These are phyloP conservation scores for Trypanosoma scelopori DNA, from an alignment of 208 protist species.

Conservation along the genomic window DNA sequence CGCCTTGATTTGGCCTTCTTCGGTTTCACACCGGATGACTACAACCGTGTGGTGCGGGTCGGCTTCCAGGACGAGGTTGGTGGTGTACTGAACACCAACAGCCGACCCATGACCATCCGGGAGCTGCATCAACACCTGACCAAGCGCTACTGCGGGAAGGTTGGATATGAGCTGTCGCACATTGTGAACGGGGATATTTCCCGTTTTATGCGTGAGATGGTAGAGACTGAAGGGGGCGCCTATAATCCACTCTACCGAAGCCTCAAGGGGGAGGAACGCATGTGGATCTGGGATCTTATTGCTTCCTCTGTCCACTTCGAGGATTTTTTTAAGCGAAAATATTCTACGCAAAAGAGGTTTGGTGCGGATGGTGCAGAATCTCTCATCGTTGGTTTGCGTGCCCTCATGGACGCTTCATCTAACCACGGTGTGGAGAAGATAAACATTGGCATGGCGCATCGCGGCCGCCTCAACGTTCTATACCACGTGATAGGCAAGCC, in stretches of 20 bases:
- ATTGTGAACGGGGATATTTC: constrained; percentile 85
- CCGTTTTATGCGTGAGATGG: constrained; percentile 91
- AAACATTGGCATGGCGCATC: constrained; percentile 98
- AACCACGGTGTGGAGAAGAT: constrained; percentile 90
- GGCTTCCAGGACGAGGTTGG: constrained; percentile 76
- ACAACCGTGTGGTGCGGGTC: constrained; percentile 73
- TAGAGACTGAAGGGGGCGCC: constrained; percentile 69
- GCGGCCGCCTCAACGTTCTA: constrained; percentile 97
- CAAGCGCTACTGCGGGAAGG: constrained; percentile 83
- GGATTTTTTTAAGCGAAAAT: constrained; percentile 94
- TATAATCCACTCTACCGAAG: constrained; percentile 52
- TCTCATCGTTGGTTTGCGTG: constrained; percentile 94
- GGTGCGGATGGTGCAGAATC: constrained; percentile 96
- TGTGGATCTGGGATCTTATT: constrained; percentile 87
- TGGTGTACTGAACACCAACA: constrained; percentile 67
- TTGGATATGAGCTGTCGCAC: constrained; percentile 96
- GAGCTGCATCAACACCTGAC: constrained; percentile 79
- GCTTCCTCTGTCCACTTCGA: constrained; percentile 95
- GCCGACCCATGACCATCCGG: constrained; percentile 71
- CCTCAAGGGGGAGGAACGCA: constrained; percentile 79
- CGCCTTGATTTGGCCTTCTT: constrained; percentile 82
- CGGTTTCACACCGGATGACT: constrained; percentile 70
- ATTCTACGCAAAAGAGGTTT: constrained; percentile 96
- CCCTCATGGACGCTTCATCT: constrained; percentile 87
- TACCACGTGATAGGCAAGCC: constrained; percentile 97